Conservation (phyloP, 1,139 yeast species). For the Saccharomyces hybrid region DNA sequence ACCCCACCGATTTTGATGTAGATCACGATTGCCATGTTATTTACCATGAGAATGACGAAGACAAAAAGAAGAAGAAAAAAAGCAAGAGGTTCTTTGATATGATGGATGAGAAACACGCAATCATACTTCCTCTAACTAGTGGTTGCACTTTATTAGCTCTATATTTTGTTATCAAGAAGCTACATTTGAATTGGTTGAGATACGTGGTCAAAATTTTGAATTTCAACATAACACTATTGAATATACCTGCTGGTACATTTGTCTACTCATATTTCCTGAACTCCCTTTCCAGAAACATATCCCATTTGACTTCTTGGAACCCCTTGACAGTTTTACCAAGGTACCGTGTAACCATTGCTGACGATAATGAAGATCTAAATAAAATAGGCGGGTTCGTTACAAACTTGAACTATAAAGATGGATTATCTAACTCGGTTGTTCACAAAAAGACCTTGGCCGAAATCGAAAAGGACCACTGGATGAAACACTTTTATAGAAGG, state of each 20-base stretch:
- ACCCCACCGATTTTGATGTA: slow-evolving; percentile 20
- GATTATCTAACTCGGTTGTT: slow-evolving; percentile 9
- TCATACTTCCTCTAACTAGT: slow-evolving; percentile 16
- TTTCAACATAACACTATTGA: slow-evolving; percentile 9
- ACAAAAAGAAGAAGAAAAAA: slow-evolving; percentile 9
- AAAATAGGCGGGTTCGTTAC: slow-evolving; percentile 11
- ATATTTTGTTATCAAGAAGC: slow-evolving; percentile 12
- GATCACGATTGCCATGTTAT: slow-evolving; percentile 15
- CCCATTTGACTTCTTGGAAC: slow-evolving; percentile 8
- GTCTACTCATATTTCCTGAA: slow-evolving; percentile 13
- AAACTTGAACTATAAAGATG: slow-evolving; percentile 17
- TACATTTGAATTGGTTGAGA: slow-evolving; percentile 11
- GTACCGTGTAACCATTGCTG: slow-evolving; percentile 18
- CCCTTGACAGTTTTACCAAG: slow-evolving; percentile 14
- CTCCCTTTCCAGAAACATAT: slow-evolving; percentile 9
- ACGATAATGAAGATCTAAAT: slow-evolving; percentile 16
- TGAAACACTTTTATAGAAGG: slow-evolving; percentile 9
- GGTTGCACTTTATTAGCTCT: slow-evolving; percentile 13
- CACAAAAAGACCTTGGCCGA: slow-evolving; percentile 10
- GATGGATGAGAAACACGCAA: slow-evolving; percentile 15
- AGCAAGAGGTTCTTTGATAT: slow-evolving; percentile 1
- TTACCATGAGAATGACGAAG: slow-evolving; percentile 7
- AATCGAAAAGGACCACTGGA: slow-evolving; percentile 10
- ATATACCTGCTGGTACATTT: slow-evolving; percentile 11
- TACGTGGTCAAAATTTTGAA: slow-evolving; percentile 9